Evolutionary conservation across 768 basidiomycete genomes (phyloP), one percentile per base, ranked within the genome.

Genomic region (Lactifluus hygrophoroides): DNA sequence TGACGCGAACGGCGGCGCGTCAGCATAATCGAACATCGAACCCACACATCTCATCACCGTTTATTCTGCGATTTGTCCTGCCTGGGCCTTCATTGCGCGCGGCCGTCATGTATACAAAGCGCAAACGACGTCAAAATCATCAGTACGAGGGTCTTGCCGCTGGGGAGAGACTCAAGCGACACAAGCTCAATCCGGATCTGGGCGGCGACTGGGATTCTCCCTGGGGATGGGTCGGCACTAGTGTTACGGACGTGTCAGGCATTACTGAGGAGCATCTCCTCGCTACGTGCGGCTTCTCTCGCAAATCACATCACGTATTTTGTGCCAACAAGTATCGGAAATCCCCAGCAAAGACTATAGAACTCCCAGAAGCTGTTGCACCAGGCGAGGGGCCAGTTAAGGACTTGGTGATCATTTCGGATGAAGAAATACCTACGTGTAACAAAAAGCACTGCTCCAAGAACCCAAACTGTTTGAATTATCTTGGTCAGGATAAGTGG

Each of bases 381-480:
- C 57, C 69, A 21, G 69, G 70, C 16, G 77, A 77, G 53, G 80
- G 81, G 69, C 70, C 76, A 17, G 77, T 77, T 48, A 81, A 81
- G 62, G 85, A 87, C 66, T 69, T 87, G 30, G 85, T 88, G 54
- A 73, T 88, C 19, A 76, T 89, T 37, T 85, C 85, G 1, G 88
- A 89, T 54, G 82, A 86, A 38, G 85, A 88, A 47, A 69, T 65
- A 35, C 71, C 72, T 3, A 65, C 69, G 16, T 92, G 90, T 67
- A 75, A 69, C 57, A 82, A 80, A 65, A 85, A 80, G 58, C 28
- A 51, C 5, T 98, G 95, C 71, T 85, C 80, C 65, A 71, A 71
- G 49, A 94, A 93, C 67, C 88, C 90, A 9, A 82, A 85, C 51
- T 96, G 95, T 70, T 74, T 94, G 54, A 95, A 94, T 69, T 85